phyloP scores from a whole-genome alignment of 805 yeast species.

The Yarrowia deformans region DNA sequence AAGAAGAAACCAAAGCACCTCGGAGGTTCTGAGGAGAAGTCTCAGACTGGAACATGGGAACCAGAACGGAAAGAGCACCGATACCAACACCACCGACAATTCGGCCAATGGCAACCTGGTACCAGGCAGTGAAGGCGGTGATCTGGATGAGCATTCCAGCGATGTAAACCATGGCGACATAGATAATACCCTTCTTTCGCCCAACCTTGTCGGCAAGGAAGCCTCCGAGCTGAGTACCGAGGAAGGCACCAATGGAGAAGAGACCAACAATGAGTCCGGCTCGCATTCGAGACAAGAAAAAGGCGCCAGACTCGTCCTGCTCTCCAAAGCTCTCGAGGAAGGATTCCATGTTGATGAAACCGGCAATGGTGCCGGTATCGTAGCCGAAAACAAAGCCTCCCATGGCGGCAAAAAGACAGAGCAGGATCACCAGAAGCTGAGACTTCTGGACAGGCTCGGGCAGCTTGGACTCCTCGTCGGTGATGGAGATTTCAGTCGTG shows the following conservation, averaged over 20 bases:
- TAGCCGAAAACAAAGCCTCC: constrained; percentile 74
- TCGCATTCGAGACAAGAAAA: constrained; percentile 59
- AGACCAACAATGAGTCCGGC: constrained; percentile 75
- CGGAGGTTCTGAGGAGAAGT: constrained; percentile 79
- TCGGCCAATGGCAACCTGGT: constrained; percentile 70
- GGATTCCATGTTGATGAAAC: constrained; percentile 66
- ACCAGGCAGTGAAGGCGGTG: constrained; percentile 52
- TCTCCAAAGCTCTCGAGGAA: constrained; percentile 60
- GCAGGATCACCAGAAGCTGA: constrained; percentile 42
- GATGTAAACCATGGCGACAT: constrained; percentile 58
- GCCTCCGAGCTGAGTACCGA: constrained; percentile 70
- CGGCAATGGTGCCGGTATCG: constrained; percentile 74
- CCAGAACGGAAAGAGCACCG: constrained; percentile 77
- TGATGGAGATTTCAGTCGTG: neutral
- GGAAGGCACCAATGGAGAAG: constrained; percentile 72
- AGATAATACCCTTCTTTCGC: constrained; percentile 51
- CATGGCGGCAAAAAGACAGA: constrained; percentile 63
- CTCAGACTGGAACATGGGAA: constrained; percentile 81
- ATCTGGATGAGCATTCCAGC: constrained; percentile 62
- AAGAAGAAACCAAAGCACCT: constrained; percentile 77
- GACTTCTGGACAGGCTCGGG: constrained; percentile 22
- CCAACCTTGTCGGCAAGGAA: constrained; percentile 64
- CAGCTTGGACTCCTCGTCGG: neutral
- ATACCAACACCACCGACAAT: constrained; percentile 78
- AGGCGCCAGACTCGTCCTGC: constrained; percentile 49